Evolutionary conservation across 2,329 filamentous ascomycete genomes (phyloP).

Genomic region (Sporothrix brunneoviolacea): DNA sequence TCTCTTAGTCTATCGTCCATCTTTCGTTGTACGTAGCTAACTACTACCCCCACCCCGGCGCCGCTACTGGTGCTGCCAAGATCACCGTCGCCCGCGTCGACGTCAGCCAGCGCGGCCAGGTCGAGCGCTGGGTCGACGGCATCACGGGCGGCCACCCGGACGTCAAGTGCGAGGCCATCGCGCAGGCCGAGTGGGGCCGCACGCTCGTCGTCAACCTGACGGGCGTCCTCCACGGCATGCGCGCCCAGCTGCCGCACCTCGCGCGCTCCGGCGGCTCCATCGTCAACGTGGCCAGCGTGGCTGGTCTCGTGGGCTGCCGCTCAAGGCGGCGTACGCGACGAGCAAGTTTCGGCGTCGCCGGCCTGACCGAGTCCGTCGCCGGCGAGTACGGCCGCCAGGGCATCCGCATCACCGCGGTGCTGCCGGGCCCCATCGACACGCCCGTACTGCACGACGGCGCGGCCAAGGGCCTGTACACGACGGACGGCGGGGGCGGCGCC

Average conservation of each 20-base stretch:
- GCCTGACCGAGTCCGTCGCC: conserved; percentile 11
- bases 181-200: conserved; percentile 16
- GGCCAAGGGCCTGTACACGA: conserved; percentile 1
- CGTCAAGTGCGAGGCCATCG: neutral
- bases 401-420: conserved; percentile 13
- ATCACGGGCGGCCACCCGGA: conserved; percentile 1
- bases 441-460: conserved; percentile 4
- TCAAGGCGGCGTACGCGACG: conserved; percentile 17
- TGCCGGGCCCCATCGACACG: conserved; percentile 4
- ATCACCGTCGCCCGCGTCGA: conserved; percentile 2
- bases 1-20: no score
- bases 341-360: conserved; percentile 15
- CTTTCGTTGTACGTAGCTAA: no score
- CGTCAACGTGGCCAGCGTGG: conserved; percentile 35
- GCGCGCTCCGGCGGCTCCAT: conserved; percentile 31
- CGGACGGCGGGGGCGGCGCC: neutral
- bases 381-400: conserved; percentile 11
- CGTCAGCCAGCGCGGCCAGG: conserved; percentile 4
- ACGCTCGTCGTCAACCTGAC: conserved; percentile 12
- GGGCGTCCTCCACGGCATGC: conserved; percentile 15
- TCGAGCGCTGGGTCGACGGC: conserved; percentile 2
- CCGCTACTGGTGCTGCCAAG: neutral
- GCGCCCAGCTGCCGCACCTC: conserved; percentile 23
- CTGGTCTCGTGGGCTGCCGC: conserved; percentile 29
- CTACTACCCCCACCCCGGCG: no score